A percentile compares a stretch with the other conserved stretches of the same genome.
Conservation (phyloP, 2,329 filamentous ascomycete genomes). For the Aspergillus spinulosporus region DNA sequence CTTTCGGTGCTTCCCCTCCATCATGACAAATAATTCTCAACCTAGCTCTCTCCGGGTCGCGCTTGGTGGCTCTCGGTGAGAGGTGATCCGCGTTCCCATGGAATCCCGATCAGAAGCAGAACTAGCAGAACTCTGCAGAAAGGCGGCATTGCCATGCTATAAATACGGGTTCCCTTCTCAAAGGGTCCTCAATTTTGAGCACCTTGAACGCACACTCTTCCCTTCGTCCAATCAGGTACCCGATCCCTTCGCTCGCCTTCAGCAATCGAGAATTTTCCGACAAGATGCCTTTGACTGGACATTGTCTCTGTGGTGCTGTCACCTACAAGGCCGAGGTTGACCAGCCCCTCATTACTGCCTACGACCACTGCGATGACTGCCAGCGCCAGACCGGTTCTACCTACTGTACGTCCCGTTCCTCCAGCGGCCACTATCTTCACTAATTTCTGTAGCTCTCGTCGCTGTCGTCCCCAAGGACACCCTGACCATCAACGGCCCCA, state of each 20-base stretch:
- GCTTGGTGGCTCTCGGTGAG: background rate
- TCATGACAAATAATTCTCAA: constrained; percentile 39
- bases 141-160: constrained; percentile 8
- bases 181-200: constrained; percentile 29
- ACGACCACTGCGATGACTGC: constrained; percentile 73
- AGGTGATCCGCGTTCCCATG: background rate
- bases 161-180: constrained; percentile 26
- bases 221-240: constrained; percentile 50
- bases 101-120: background rate
- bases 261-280: background rate
- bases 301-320: constrained; percentile 71
- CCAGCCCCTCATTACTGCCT: constrained; percentile 50
- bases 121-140: background rate
- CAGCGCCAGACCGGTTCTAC: constrained; percentile 69
- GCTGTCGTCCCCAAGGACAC: constrained; percentile 66
- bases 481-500: constrained; percentile 62
- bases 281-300: constrained; percentile 66
- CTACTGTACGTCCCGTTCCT: constrained; percentile 50
- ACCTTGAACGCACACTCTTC: constrained; percentile 27
- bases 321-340: constrained; percentile 63
- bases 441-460: constrained; percentile 55
- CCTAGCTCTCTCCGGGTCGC: constrained; percentile 1
- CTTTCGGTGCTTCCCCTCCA: constrained; percentile 4
- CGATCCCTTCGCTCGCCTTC: background rate
- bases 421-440: background rate